Base-by-base conservation (phyloP, 2,329 filamentous ascomycete genomes). In the Penicillium brevicompactum region DNA sequence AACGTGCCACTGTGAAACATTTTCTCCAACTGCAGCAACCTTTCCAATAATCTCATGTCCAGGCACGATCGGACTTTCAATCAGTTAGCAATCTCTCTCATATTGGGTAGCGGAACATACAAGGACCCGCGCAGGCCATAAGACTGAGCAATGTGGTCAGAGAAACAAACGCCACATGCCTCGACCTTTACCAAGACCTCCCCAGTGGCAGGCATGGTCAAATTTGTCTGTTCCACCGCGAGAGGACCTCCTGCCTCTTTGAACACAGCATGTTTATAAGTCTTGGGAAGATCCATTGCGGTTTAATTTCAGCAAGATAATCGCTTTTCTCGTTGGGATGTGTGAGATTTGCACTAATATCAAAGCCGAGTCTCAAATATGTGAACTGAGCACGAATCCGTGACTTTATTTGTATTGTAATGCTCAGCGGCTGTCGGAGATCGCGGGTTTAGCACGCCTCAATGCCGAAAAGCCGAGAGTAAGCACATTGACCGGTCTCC, bases 21-120 rank as follows among this genome's bases (percentile, higher is more conserved):
- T 75, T 0, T 81, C 75, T 5, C 85, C 84, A 0, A 90, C 70
- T 6, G 82, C 82, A 14, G 84, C 86, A 3, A 92, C 78, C 11
- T 84, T 82, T 10, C 89, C 88, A 51, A 92, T 82, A 32, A 88
- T 76, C 70, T 92, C 89, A 72, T 92, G 89, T 21, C 89, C 89
- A 0, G 87, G 85, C 2, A 86, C 74, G 5, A 84, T 80, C 1
- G 87, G 87, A 63, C 74, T 78, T 31, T 16, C 16, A 14, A 14
- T 13, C 14, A 18, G 13, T 50, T 16, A 57, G 47, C 16, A 4
- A 11, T 32, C 27, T 27, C 10, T 27, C 13, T 8, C 11, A 21
- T 3, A 59, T 24, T 24, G 13, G 16, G 21, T 16, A 44, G n/a
- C 44, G 62, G 40, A 52, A 63, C 64, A 49, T 64, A 74, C 71